phyloP scores from a whole-genome alignment of 169 alveolate species.

The Plasmodium billcollinsi region DNA sequence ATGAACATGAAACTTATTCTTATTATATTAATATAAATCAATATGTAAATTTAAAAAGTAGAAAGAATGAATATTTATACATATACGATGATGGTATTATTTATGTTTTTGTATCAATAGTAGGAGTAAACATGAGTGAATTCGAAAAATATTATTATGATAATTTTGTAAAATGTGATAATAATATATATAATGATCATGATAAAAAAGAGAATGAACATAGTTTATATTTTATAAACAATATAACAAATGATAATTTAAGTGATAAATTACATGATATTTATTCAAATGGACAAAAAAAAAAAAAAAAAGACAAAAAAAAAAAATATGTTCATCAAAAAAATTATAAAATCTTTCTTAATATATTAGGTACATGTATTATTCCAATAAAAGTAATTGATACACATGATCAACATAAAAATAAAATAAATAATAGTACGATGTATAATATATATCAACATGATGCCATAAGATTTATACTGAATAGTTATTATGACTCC shows the following conservation, averaged over 20 bases:
- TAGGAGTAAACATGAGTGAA: constrained; percentile 37
- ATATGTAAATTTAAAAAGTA: constrained; percentile 40
- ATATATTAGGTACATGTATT: constrained; percentile 47
- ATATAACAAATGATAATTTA: too few species aligned
- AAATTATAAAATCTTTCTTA: constrained; percentile 25
- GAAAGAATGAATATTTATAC: constrained; percentile 44
- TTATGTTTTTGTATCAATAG: constrained; percentile 50
- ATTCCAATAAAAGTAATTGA: constrained; percentile 35
- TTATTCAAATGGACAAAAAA: background rate
- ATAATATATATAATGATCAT: background rate
- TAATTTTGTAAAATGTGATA: background rate
- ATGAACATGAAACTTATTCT: background rate
- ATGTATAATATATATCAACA: constrained; percentile 57
- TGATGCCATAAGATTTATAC: constrained; percentile 21
- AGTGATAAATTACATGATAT: too few species aligned
- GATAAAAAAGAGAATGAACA: background rate
- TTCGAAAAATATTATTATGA: constrained; percentile 15
- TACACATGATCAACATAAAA: background rate
- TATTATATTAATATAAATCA: constrained; percentile 37
- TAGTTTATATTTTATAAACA: background rate
- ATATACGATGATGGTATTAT: constrained; percentile 26
- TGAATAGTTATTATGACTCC: constrained; percentile 27
- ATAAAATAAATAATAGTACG: background rate
- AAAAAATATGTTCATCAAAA: constrained; percentile 16
- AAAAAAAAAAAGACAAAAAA: background rate